Percentiles rank a stretch among this genome's conserved stretches.
Evolutionary conservation across 1,284 basidiomycete genomes (phyloP).

Genomic region (Melampsora americana): DNA sequence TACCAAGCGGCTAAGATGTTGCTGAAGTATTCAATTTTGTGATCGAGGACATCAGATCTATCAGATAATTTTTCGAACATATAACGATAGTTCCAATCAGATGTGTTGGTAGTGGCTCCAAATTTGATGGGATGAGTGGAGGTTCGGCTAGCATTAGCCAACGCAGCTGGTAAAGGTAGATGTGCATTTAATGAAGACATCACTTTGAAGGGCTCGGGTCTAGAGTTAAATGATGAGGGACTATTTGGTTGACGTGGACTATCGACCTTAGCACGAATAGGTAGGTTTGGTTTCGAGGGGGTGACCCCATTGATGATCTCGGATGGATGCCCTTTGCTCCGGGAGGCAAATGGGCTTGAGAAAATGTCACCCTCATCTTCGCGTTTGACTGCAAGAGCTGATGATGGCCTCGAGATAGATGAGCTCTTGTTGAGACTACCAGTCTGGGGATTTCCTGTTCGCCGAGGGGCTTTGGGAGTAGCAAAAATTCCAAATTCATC

Average conservation of each 20-base stretch:
- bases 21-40: conserved; percentile 76
- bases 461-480: not conserved
- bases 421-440: not conserved
- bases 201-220: conserved; percentile 33
- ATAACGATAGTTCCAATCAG: conserved; percentile 62
- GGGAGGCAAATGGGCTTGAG: not conserved
- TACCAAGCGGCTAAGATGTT: conserved; percentile 70
- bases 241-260: conserved; percentile 2
- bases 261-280: not conserved
- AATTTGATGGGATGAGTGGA: conserved; percentile 19
- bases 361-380: not conserved
- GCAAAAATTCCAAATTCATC: conserved; percentile 1
- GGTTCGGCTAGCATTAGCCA: not conserved
- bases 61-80: conserved; percentile 86
- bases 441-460: not conserved
- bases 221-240: conserved; percentile 21
- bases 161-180: conserved; percentile 19
- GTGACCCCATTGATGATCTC: not conserved
- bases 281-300: conserved; percentile 1
- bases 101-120: not conserved
- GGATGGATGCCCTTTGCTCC: not conserved
- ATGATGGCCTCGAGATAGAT: not conserved
- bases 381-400: not conserved
- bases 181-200: conserved; percentile 22
- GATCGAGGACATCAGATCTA: conserved; percentile 76